A percentile compares a stretch with the other conserved stretches of the same genome.
phyloP scores from a whole-genome alignment of 2,329 filamentous ascomycete species.

The Xylariaceae sp. region DNA sequence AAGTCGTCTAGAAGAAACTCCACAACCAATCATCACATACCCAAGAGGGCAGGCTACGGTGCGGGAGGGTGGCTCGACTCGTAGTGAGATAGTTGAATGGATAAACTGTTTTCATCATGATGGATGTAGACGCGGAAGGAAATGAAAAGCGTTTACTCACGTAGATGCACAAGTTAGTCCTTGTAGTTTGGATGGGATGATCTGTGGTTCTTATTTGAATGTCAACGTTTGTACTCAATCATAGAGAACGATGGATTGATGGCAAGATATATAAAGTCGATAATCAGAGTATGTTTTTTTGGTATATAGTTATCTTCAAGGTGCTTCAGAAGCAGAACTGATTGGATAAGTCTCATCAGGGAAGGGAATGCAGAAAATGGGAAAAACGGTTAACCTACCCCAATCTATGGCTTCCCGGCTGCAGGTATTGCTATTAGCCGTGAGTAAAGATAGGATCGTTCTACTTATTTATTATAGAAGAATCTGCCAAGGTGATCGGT shows the following conservation, averaged over 20 bases:
- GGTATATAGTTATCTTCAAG: slow-evolving; percentile 69
- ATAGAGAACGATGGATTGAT: background rate
- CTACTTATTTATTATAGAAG: no score
- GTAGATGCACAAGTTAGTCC: background rate
- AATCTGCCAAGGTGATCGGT: slow-evolving; percentile 13
- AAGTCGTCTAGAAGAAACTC: slow-evolving; percentile 57
- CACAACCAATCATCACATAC: slow-evolving; percentile 72
- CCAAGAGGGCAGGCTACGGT: slow-evolving; percentile 58
- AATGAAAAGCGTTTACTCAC: slow-evolving; percentile 29
- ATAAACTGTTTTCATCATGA: slow-evolving; percentile 70
- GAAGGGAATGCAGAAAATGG: slow-evolving; percentile 32
- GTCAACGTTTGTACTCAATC: slow-evolving; percentile 14
- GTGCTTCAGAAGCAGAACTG: slow-evolving; percentile 77
- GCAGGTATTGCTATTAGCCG: background rate
- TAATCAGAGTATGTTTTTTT: slow-evolving; percentile 58
- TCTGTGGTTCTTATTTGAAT: background rate
- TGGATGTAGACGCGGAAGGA: slow-evolving; percentile 7
- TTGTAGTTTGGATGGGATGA: background rate
- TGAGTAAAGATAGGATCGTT: background rate
- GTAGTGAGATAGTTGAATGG: slow-evolving; percentile 72
- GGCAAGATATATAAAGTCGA: slow-evolving; percentile 18
- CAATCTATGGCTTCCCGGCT: background rate
- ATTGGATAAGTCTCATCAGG: slow-evolving; percentile 66
- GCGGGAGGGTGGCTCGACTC: slow-evolving; percentile 73
- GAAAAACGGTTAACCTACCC: slow-evolving; percentile 7